Percentiles rank a stretch among this genome's conserved stretches.
Conservation (phyloP, 257 asterid species). For the Primulina eburnea region DNA sequence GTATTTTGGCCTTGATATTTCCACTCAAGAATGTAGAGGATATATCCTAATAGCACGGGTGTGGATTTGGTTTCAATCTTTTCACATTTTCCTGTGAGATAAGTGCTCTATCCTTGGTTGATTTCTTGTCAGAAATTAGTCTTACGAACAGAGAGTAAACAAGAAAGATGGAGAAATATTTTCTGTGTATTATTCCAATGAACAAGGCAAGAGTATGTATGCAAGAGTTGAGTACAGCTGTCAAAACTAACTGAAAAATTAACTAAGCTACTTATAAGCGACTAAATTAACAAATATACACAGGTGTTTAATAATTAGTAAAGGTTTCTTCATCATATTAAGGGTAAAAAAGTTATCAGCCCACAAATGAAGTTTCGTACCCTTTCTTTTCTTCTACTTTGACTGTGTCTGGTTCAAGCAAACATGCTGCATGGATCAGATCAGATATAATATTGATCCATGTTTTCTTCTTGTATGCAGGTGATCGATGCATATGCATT, state of each 20-base stretch:
- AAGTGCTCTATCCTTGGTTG: constrained; percentile 6
- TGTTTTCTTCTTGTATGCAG: constrained; percentile 39
- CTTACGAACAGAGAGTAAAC: not conserved
- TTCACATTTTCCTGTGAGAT: constrained; percentile 16
- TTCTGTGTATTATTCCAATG: too few species aligned
- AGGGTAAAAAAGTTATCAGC: constrained; percentile 1
- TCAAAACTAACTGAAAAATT: too few species aligned
- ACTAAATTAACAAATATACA: too few species aligned
- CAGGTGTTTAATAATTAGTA: too few species aligned
- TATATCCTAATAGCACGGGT: constrained; percentile 3
- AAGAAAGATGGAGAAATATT: too few species aligned
- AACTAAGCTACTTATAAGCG: too few species aligned
- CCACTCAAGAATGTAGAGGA: constrained; percentile 1
- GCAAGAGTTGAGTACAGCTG: too few species aligned
- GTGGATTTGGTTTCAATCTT: constrained; percentile 1
- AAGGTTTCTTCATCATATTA: constrained; percentile 16
- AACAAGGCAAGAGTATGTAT: too few species aligned
- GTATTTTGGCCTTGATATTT: not conserved
- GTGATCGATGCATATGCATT: constrained; percentile 96
- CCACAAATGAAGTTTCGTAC: constrained; percentile 4
- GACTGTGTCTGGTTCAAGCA: constrained; percentile 20
- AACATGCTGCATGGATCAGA: not conserved
- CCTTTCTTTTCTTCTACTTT: constrained; percentile 15
- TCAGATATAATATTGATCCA: constrained; percentile 19
- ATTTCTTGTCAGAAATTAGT: constrained; percentile 1